Conservation (phyloP, 345 rosid genomes). For the Bruguiera gymnorhiza region DNA sequence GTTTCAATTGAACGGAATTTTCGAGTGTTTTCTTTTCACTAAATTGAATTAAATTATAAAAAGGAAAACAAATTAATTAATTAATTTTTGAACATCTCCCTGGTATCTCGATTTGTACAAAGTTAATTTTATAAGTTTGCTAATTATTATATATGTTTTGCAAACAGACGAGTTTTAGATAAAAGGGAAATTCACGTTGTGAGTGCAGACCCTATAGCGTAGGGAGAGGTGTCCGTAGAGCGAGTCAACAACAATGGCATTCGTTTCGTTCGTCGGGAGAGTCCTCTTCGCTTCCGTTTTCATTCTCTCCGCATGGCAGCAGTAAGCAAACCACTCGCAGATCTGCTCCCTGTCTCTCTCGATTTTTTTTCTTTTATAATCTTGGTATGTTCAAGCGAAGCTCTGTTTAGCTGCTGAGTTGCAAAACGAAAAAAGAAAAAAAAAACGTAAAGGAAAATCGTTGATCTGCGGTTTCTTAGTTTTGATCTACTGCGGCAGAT, state of each 20-base stretch:
- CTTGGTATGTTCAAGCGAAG: background rate
- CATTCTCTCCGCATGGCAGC: slow-evolving; percentile 72
- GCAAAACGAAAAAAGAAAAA: no score
- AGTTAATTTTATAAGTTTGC: no score
- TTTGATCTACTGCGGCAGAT: no score
- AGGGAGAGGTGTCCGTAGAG: background rate
- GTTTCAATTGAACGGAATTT: no score
- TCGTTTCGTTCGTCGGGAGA: slow-evolving; percentile 55
- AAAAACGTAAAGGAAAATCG: no score
- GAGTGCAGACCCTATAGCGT: background rate
- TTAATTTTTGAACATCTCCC: background rate
- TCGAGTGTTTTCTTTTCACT: background rate
- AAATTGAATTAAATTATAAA: background rate
- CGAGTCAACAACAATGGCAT: slow-evolving; percentile 22
- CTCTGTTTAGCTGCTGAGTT: background rate
- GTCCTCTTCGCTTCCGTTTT: slow-evolving; percentile 67
- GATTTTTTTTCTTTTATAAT: background rate
- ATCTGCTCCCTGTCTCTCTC: background rate
- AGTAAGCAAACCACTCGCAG: slow-evolving; percentile 28
- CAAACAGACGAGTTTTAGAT: background rate
- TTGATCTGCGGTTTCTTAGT: no score
- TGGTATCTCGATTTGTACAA: slow-evolving; percentile 15
- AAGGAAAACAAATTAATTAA: background rate
- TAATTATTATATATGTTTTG: no score
- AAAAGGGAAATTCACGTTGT: background rate